phyloP scores from a whole-genome alignment of 495 filamentous ascomycete species.

The Recurvomyces mirabilis region DNA sequence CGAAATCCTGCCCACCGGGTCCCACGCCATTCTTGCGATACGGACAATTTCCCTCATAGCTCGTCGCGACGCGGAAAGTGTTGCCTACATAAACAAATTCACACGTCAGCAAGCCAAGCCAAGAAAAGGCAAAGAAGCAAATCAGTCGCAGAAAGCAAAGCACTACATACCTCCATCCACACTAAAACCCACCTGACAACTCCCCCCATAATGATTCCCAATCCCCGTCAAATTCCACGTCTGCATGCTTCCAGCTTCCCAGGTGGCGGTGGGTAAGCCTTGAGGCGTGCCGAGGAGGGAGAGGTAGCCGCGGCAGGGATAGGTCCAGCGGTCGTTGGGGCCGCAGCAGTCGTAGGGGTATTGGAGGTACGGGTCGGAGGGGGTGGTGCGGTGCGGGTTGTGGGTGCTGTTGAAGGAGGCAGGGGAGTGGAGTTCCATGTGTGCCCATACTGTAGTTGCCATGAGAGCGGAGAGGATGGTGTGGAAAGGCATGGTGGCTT shows the following conservation, averaged over 20 bases:
- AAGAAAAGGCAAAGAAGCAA: no score
- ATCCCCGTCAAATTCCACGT: conserved; percentile 7
- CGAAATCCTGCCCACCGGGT: conserved; percentile 26
- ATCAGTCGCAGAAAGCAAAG: no score
- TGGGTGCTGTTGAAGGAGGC: conserved; percentile 26
- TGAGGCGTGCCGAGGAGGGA: conserved; percentile 26
- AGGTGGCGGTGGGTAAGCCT: conserved; percentile 27
- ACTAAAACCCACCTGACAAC: conserved; percentile 30
- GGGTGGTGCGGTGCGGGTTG: conserved; percentile 25
- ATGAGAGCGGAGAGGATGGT: not conserved
- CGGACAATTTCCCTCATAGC: conserved; percentile 31
- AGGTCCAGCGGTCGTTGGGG: conserved; percentile 6
- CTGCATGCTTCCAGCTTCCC: conserved; percentile 24
- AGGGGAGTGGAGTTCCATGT: conserved; percentile 29
- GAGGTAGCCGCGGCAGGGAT: conserved; percentile 28
- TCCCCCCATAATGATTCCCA: conserved; percentile 31
- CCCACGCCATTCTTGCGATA: conserved; percentile 22
- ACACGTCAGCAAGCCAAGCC: no score
- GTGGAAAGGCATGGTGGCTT: not conserved
- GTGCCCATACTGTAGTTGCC: conserved; percentile 1
- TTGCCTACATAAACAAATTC: conserved; percentile 15
- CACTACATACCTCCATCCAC: conserved; percentile 18
- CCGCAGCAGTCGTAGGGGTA: conserved; percentile 29
- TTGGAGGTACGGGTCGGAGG: conserved; percentile 25
- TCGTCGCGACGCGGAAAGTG: conserved; percentile 29